A percentile compares a stretch with the other conserved stretches of the same genome.
Evolutionary conservation across 306 rosid species (phyloP).

Genomic region (Alnus rubra): DNA sequence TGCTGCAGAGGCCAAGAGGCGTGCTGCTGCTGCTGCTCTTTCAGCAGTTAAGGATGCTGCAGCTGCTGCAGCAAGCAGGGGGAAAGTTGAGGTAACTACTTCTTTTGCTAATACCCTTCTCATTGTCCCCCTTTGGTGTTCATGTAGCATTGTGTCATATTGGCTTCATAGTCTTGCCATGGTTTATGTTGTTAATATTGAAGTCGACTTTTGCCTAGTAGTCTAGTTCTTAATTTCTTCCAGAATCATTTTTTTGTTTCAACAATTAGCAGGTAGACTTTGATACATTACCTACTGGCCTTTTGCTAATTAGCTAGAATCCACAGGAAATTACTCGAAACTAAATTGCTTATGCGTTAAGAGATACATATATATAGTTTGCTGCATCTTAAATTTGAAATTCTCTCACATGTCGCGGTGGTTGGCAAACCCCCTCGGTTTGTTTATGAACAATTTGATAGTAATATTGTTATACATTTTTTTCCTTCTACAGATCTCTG

Average conservation of each 20-base stretch:
- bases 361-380: background rate
- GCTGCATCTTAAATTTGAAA: constrained; percentile 4
- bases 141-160: background rate
- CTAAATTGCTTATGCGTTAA: background rate
- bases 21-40: constrained; percentile 32
- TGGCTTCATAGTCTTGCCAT: background rate
- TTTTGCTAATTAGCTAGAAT: background rate
- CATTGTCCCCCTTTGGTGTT: background rate
- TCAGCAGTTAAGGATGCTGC: constrained; percentile 52
- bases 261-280: background rate
- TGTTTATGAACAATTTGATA: constrained; percentile 11
- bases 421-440: constrained; percentile 14
- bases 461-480: constrained; percentile 17
- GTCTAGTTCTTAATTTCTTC: background rate
- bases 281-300: background rate
- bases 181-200: background rate
- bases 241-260: background rate
- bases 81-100: constrained; percentile 73
- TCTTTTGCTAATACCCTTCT: background rate
- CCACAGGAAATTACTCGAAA: background rate
- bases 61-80: constrained; percentile 53
- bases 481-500: constrained; percentile 63
- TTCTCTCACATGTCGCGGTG: background rate
- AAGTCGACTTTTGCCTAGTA: background rate
- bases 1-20: constrained; percentile 53